phyloP scores from a whole-genome alignment of 2,329 filamentous ascomycete genomes.

The Aspergillus fijiensis region DNA sequence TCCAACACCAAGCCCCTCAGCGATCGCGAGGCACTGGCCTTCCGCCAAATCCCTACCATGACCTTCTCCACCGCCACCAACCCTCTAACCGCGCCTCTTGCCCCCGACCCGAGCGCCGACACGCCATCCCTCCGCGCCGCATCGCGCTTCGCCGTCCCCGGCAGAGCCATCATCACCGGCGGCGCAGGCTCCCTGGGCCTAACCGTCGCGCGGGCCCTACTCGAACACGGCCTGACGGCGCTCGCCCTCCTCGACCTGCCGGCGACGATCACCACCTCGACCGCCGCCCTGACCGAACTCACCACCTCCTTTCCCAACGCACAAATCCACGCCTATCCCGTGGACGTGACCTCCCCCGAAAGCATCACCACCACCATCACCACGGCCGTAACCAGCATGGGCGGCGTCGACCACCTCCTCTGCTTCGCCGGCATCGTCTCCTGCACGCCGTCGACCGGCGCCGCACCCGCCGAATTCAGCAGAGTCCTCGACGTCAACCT shows the following conservation, averaged over 20 bases:
- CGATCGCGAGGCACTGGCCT: background rate
- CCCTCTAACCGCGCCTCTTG: background rate
- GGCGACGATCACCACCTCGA: conserved; percentile 39
- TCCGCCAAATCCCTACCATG: background rate
- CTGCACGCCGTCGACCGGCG: conserved; percentile 60
- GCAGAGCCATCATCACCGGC: conserved; percentile 52
- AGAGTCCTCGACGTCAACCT: conserved; percentile 70
- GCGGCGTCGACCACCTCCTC: conserved; percentile 56
- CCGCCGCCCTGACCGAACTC: conserved; percentile 47
- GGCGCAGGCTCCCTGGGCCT: conserved; percentile 65
- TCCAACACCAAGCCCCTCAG: background rate
- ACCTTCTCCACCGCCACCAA: background rate
- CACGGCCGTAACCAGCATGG: conserved; percentile 37
- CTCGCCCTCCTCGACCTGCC: conserved; percentile 62
- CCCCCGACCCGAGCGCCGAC: background rate
- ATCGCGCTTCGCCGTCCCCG: background rate
- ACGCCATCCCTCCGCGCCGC: background rate
- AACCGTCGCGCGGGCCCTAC: conserved; percentile 58
- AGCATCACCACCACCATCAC: conserved; percentile 17
- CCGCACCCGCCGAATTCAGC: conserved; percentile 59
- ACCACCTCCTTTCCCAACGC: conserved; percentile 54
- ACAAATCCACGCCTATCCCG: conserved; percentile 52
- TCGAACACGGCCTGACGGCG: conserved; percentile 64
- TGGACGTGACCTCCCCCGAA: conserved; percentile 60
- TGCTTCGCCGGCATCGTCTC: conserved; percentile 69